Evolutionary conservation across 495 filamentous ascomycete species (phyloP), one percentile per base, ranked within the genome.

Genomic region (Penicillium herquei): DNA sequence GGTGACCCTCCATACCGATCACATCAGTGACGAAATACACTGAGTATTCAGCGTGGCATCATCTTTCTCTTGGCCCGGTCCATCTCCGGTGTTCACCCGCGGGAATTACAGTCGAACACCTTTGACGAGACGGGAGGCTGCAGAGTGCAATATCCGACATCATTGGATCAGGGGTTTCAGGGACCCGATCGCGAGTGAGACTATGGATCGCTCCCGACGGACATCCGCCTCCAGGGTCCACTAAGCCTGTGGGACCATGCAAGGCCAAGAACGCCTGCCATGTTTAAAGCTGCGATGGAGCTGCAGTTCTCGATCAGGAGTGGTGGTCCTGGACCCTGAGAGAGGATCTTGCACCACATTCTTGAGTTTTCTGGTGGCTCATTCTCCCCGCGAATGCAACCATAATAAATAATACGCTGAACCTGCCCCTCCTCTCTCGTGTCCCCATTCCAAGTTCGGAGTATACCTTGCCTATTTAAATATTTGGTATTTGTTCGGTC

Each of bases 361-460:
- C 60, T 52, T 53, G 21, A 17, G 31, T 44, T 31, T 17, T 13
- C 39, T 31, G 46, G 10, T 11, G 34, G 26, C 17, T 48, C 63
- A 60, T 66, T 63, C 60, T 44, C 59, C 54, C 49, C 52, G 13
- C 51, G 43, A 48, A 60, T 63, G 63, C 63, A 63, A 63, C 60
- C 59, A 65, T 55, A 65, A 63, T 61, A 61, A 64, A 66, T 54
- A 66, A 37, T 39, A 14, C 40, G 34, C 3, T 32, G 13, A 12
- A 43, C 6, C 7, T 52, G 16, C 48, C 26, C n/a, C 48, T 35
- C 49, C 49, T 49, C 46, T 39, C 37, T 34, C 40, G 43, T 40
- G 47, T 56, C 41, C 12, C 21, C 51, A 51, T 55, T 50, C 52
- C 46, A 47, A 37, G n/a, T 30, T 26, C 21, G 21, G 21, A 26